Conservation (phyloP, 495 filamentous ascomycete genomes). For the Chaetomidium leptoderma region DNA sequence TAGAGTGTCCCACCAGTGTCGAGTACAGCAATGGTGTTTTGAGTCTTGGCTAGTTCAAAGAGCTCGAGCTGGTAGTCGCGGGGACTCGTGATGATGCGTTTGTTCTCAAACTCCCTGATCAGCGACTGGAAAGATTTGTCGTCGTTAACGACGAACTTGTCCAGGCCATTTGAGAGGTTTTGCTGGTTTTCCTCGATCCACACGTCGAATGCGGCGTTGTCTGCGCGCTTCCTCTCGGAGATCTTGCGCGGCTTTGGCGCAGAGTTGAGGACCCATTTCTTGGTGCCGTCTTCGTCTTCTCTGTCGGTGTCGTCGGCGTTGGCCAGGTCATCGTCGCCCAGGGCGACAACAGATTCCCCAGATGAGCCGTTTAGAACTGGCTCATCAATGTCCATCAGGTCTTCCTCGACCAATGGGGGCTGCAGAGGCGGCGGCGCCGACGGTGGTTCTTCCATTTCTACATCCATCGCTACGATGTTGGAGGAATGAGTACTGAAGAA, state of each 20-base stretch:
- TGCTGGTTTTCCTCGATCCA: constrained; percentile 37
- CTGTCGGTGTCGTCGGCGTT: constrained; percentile 17
- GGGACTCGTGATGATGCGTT: constrained; percentile 63
- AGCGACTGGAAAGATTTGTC: constrained; percentile 26
- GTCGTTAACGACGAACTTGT: constrained; percentile 19
- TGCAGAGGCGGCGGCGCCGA: neutral
- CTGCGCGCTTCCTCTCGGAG: constrained; percentile 46
- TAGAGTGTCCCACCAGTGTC: constrained; percentile 63
- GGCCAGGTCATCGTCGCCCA: neutral
- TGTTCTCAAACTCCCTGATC: constrained; percentile 31
- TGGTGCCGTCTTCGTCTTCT: constrained; percentile 22
- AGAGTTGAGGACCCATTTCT: constrained; percentile 24
- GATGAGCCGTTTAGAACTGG: neutral
- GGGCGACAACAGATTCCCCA: neutral
- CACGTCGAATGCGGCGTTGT: constrained; percentile 52
- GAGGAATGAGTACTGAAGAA: neutral
- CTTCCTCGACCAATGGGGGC: neutral
- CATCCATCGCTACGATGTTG: neutral
- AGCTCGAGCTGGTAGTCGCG: constrained; percentile 91
- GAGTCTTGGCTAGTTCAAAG: constrained; percentile 78
- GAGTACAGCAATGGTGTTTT: constrained; percentile 93
- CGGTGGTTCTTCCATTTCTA: neutral
- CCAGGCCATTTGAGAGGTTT: constrained; percentile 10
- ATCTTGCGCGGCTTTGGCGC: constrained; percentile 32
- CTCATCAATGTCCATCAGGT: constrained; percentile 12